Percentiles rank a stretch among this genome's conserved stretches.
phyloP scores from a whole-genome alignment of 495 filamentous ascomycete species.

The Talaromyces liani region DNA sequence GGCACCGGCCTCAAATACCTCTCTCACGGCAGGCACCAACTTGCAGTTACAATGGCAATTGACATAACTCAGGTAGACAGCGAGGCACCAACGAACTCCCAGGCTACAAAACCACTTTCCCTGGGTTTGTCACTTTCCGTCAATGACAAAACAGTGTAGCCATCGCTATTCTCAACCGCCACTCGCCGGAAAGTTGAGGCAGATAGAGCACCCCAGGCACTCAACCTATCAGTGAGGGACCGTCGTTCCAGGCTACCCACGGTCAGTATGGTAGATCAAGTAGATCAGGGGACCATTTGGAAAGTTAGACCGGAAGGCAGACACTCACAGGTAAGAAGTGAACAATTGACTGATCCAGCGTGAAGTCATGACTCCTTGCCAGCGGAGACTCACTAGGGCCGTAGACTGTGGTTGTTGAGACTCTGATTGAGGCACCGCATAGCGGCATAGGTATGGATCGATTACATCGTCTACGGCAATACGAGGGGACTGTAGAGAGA shows the following conservation, averaged over 20 bases:
- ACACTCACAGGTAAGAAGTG: conserved; percentile 30
- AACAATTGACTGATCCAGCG: conserved; percentile 36
- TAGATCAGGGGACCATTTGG: not conserved
- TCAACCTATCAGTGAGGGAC: not conserved
- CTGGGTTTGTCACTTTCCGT: conserved; percentile 11
- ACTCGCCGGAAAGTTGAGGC: conserved; percentile 27
- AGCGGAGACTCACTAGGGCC: conserved; percentile 35
- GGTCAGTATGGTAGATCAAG: not conserved
- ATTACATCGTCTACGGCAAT: conserved; percentile 58
- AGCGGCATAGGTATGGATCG: conserved; percentile 78
- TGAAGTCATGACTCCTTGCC: conserved; percentile 38
- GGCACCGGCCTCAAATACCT: not conserved
- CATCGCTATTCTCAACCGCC: conserved; percentile 34
- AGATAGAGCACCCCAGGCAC: conserved; percentile 35
- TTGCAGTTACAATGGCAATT: not conserved
- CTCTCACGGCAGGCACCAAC: not conserved
- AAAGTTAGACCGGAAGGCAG: not conserved
- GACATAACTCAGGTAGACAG: conserved; percentile 1
- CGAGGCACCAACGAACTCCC: conserved; percentile 34
- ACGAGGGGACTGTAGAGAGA: conserved; percentile 65
- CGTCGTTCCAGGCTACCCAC: not conserved
- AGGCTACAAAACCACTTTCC: conserved; percentile 19
- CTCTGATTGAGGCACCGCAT: conserved; percentile 51
- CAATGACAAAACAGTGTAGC: conserved; percentile 35
- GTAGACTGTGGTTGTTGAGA: conserved; percentile 9